Percentiles rank a stretch among this genome's conserved stretches.
Conservation (phyloP, 352 stramenopile genomes). For the Globisporangium apiculatum region DNA sequence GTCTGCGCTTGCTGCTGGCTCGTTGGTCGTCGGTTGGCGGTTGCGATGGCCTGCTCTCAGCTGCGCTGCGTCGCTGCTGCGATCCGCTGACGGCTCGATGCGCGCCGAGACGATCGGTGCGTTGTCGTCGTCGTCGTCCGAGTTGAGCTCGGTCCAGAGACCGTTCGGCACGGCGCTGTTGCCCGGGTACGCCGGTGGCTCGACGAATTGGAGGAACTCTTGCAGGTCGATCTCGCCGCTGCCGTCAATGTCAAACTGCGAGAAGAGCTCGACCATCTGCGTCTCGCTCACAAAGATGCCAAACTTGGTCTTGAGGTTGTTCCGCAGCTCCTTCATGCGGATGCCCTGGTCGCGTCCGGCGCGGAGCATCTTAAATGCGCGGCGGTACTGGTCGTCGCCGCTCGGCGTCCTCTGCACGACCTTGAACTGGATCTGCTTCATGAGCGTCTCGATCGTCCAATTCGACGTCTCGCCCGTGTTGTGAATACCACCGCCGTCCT, state of each 20-base stretch:
- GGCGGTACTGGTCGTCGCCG: slow-evolving; percentile 70
- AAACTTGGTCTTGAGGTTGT: slow-evolving; percentile 75
- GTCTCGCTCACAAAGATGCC: slow-evolving; percentile 68
- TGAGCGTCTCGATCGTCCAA: slow-evolving; percentile 59
- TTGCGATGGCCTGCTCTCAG: slow-evolving; percentile 1
- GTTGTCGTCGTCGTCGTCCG: slow-evolving; percentile 18
- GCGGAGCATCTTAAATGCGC: slow-evolving; percentile 77
- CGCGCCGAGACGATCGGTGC: not conserved
- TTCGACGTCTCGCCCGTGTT: slow-evolving; percentile 42
- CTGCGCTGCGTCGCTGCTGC: not conserved
- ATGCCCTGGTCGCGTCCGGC: slow-evolving; percentile 59
- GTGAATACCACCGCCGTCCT: slow-evolving; percentile 18
- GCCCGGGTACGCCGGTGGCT: slow-evolving; percentile 44
- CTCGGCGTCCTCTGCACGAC: slow-evolving; percentile 72
- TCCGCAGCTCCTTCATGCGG: slow-evolving; percentile 56
- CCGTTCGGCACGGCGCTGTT: slow-evolving; percentile 52
- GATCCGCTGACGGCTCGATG: too few relatives aligned
- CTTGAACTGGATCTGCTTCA: slow-evolving; percentile 72
- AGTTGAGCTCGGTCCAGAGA: slow-evolving; percentile 40
- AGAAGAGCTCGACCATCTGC: slow-evolving; percentile 66
- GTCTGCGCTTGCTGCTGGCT: not conserved
- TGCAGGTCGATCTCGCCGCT: slow-evolving; percentile 69
- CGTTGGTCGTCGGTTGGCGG: slow-evolving; percentile 7
- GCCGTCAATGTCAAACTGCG: slow-evolving; percentile 49
- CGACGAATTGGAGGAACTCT: slow-evolving; percentile 71